Evolutionary conservation across 495 filamentous ascomycete genomes (phyloP).

Genomic region (Thozetella sp.): DNA sequence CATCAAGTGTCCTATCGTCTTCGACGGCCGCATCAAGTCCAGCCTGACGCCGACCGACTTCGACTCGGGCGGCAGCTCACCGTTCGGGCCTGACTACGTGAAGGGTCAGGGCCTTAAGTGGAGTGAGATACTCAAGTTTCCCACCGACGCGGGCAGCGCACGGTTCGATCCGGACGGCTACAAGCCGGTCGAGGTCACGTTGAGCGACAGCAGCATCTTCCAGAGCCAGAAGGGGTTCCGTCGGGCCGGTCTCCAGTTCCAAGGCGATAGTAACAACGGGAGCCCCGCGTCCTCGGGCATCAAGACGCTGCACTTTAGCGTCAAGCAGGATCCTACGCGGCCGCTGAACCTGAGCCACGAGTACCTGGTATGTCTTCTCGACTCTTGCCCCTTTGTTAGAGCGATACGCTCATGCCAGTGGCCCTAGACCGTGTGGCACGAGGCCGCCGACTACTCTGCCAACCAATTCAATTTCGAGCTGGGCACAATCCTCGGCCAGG

Average conservation of each 20-base stretch:
- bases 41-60: slow-evolving; percentile 34
- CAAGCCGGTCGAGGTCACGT: slow-evolving; percentile 48
- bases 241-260: slow-evolving; percentile 53
- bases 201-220: slow-evolving; percentile 56
- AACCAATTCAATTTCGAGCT: slow-evolving; percentile 60
- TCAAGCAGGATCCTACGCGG: slow-evolving; percentile 45
- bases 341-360: slow-evolving; percentile 57
- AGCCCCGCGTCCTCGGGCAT: slow-evolving; percentile 45
- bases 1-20: slow-evolving; percentile 43
- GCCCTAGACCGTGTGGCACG: slow-evolving; percentile 54
- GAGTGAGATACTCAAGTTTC: slow-evolving; percentile 45
- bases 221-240: slow-evolving; percentile 57
- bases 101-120: slow-evolving; percentile 45
- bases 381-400: not conserved
- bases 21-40: slow-evolving; percentile 42
- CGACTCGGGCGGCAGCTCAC: slow-evolving; percentile 37
- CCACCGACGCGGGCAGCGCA: slow-evolving; percentile 22
- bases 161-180: slow-evolving; percentile 42
- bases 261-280: slow-evolving; percentile 44
- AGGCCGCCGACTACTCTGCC: slow-evolving; percentile 51
- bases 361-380: slow-evolving; percentile 37
- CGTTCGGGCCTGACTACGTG: slow-evolving; percentile 49
- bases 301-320: slow-evolving; percentile 56
- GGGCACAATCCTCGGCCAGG: slow-evolving; percentile 59
- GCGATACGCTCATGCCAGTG: too few species aligned